Conservation (phyloP, 768 basidiomycete species). For the Candolleomyces aberdarensis region DNA sequence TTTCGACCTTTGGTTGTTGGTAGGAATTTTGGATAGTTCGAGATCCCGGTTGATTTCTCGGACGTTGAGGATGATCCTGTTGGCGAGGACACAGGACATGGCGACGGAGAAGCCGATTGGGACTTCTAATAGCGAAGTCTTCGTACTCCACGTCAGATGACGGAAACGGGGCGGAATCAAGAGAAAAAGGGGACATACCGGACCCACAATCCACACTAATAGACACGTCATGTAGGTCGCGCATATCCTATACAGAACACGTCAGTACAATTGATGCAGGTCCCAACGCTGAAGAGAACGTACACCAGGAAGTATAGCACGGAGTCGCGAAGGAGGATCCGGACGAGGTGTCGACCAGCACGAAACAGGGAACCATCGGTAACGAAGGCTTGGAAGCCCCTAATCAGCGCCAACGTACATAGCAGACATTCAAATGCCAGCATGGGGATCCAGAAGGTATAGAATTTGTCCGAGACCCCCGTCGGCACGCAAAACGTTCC, state of each 20-base stretch:
- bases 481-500: slow-evolving; percentile 41
- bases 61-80: slow-evolving; percentile 54
- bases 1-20: not conserved
- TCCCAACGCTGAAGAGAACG: slow-evolving; percentile 16
- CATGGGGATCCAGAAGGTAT: slow-evolving; percentile 60
- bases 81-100: slow-evolving; percentile 56
- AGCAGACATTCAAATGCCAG: slow-evolving; percentile 52
- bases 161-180: not conserved
- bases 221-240: slow-evolving; percentile 52
- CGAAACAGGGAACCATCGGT: slow-evolving; percentile 33
- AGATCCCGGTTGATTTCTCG: slow-evolving; percentile 36
- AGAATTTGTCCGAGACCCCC: slow-evolving; percentile 41
- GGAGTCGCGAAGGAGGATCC: slow-evolving; percentile 54
- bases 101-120: slow-evolving; percentile 58
- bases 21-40: slow-evolving; percentile 5
- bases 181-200: slow-evolving; percentile 21
- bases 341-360: slow-evolving; percentile 42
- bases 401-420: slow-evolving; percentile 47
- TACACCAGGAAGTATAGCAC: slow-evolving; percentile 57
- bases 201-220: slow-evolving; percentile 37
- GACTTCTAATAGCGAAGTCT: slow-evolving; percentile 45
- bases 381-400: slow-evolving; percentile 44
- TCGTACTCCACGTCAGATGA: not conserved
- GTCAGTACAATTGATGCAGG: not conserved
- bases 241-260: slow-evolving; percentile 39